phyloP scores from a whole-genome alignment of 345 rosid genomes.

The Hevea brasiliensis region DNA sequence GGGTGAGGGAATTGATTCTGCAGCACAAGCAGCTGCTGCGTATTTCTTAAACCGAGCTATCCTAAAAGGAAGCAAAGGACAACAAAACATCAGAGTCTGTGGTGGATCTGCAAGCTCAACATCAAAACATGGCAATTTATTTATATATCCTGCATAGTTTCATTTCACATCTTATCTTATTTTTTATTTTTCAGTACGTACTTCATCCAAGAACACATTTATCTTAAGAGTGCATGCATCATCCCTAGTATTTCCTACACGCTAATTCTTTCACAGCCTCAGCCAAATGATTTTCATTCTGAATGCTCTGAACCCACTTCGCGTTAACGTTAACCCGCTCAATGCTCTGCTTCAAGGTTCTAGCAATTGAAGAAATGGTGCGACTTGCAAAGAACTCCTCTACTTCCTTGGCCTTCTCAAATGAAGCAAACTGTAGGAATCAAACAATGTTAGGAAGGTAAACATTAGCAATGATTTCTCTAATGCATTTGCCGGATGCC shows the following conservation, averaged over 20 bases:
- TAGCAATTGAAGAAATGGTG: conserved; percentile 51
- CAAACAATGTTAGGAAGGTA: background rate
- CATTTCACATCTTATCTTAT: conserved; percentile 18
- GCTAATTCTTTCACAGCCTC: conserved; percentile 54
- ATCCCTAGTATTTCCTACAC: conserved; percentile 33
- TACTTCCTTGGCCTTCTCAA: conserved; percentile 72
- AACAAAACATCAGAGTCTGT: conserved; percentile 74
- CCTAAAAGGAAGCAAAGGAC: conserved; percentile 89
- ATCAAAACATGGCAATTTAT: conserved; percentile 46
- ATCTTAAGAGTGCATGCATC: background rate
- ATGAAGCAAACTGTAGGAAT: conserved; percentile 71
- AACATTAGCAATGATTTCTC: background rate
- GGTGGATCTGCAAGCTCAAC: conserved; percentile 90
- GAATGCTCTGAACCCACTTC: conserved; percentile 71
- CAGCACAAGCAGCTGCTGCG: conserved; percentile 92
- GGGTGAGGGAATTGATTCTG: conserved; percentile 62
- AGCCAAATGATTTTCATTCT: conserved; percentile 49
- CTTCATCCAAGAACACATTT: background rate
- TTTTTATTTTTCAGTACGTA: conserved; percentile 16
- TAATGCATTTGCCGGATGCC: background rate
- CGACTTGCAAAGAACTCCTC: conserved; percentile 79
- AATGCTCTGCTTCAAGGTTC: conserved; percentile 96
- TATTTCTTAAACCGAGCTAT: conserved; percentile 71
- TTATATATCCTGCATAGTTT: background rate
- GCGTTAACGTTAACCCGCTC: conserved; percentile 76